phyloP scores from a whole-genome alignment of 768 basidiomycete species.

The Lentinula sp. region DNA sequence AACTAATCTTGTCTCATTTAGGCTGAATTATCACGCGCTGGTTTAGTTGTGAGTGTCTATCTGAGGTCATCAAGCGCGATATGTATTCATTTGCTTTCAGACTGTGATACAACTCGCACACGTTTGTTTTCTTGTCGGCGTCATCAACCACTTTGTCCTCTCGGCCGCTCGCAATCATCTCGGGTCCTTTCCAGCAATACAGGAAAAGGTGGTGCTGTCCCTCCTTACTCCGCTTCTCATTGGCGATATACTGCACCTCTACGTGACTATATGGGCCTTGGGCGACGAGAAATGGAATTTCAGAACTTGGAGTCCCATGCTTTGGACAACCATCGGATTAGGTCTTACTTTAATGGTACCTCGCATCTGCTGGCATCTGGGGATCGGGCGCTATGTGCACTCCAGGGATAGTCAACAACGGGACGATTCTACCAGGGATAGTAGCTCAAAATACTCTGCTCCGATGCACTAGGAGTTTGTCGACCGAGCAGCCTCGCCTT shows the following conservation, averaged over 20 bases:
- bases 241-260: constrained; percentile 64
- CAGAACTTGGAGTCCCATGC: constrained; percentile 57
- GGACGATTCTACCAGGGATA: not conserved
- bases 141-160: constrained; percentile 65
- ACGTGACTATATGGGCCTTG: constrained; percentile 67
- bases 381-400: constrained; percentile 70
- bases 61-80: not conserved
- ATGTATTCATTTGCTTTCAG: not conserved
- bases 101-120: constrained; percentile 73
- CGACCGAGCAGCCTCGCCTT: not conserved
- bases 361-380: constrained; percentile 68
- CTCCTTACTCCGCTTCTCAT: constrained; percentile 63
- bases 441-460: constrained; percentile 2
- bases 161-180: constrained; percentile 57
- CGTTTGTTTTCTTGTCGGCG: constrained; percentile 68
- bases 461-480: not conserved
- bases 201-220: constrained; percentile 65
- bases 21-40: constrained; percentile 46
- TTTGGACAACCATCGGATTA: constrained; percentile 60
- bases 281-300: constrained; percentile 66
- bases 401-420: constrained; percentile 41
- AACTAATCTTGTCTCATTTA: not conserved
- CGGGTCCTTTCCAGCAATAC: constrained; percentile 49
- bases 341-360: constrained; percentile 66
- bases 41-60: constrained; percentile 35